Conservation (phyloP, 768 basidiomycete species). For the Gloeophyllum trabeum region DNA sequence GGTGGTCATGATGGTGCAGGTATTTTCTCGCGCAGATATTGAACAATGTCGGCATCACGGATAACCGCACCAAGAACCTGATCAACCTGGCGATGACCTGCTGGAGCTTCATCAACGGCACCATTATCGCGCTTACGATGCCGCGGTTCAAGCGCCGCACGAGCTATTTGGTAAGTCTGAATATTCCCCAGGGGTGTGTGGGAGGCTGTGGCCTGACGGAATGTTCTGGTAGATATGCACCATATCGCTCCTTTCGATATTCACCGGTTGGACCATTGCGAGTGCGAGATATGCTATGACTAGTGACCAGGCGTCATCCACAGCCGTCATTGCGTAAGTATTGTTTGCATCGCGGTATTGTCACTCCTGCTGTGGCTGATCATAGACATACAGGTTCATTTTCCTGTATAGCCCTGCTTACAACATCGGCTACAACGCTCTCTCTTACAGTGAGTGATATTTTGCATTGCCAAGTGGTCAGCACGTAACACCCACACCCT, state of each 20-base stretch:
- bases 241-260: conserved; percentile 33
- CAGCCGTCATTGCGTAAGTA: conserved; percentile 1
- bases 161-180: too few species aligned
- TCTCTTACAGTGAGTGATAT: conserved; percentile 9
- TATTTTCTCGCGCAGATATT: conserved; percentile 40
- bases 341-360: conserved; percentile 13
- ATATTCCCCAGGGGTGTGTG: conserved; percentile 41
- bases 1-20: conserved; percentile 28
- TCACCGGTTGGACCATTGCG: conserved; percentile 27
- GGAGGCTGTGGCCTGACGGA: conserved; percentile 39
- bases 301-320: neutral
- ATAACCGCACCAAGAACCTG: too few species aligned
- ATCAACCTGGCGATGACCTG: too few species aligned
- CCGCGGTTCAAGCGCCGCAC: too few species aligned
- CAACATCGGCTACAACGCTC: conserved; percentile 1
- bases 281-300: neutral
- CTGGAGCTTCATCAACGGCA: too few species aligned
- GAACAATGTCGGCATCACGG: neutral
- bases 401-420: conserved; percentile 2
- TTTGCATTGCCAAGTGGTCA: conserved; percentile 9
- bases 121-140: too few species aligned
- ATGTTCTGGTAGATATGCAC: conserved; percentile 35
- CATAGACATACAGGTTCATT: conserved; percentile 19
- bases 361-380: conserved; percentile 14
- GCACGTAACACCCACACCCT: conserved; percentile 25